Conservation (phyloP, 306 rosid species). For the Glycyrrhiza uralensis region DNA sequence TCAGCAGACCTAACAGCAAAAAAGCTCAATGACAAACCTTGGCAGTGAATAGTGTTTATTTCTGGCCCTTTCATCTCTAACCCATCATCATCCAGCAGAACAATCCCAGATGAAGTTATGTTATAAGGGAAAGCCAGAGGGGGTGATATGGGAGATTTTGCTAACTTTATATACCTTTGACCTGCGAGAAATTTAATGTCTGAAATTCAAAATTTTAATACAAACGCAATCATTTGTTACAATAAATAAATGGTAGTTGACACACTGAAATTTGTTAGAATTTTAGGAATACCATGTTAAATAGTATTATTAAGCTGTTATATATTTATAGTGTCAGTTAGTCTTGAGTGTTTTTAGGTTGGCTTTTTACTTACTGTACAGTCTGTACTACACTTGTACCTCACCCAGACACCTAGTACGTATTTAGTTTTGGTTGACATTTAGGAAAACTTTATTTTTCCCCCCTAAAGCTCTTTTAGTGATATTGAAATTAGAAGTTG, state of each 20-base stretch:
- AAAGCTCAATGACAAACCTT: slow-evolving; percentile 61
- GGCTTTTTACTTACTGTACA: slow-evolving; percentile 3
- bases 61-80: slow-evolving; percentile 63
- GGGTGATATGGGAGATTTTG: slow-evolving; percentile 86
- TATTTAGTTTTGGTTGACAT: not conserved
- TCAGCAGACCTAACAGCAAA: slow-evolving; percentile 10
- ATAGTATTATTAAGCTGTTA: not conserved
- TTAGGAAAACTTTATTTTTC: not conserved
- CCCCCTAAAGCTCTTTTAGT: not conserved
- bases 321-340: not conserved
- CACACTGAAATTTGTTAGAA: slow-evolving; percentile 11
- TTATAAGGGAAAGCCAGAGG: slow-evolving; percentile 71
- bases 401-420: not conserved
- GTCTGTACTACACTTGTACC: not conserved
- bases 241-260: not conserved
- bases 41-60: slow-evolving; percentile 66
- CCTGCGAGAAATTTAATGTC: slow-evolving; percentile 47
- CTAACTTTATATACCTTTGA: slow-evolving; percentile 72
- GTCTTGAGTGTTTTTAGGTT: not conserved
- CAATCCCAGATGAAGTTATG: slow-evolving; percentile 68
- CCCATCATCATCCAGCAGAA: slow-evolving; percentile 61
- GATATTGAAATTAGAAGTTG: not conserved
- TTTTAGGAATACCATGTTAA: not conserved
- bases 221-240: not conserved
- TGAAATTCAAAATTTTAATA: not conserved